A percentile compares a stretch with the other conserved stretches of the same genome.
Conservation (phyloP, 345 rosid genomes). For the Ceriops tagal region DNA sequence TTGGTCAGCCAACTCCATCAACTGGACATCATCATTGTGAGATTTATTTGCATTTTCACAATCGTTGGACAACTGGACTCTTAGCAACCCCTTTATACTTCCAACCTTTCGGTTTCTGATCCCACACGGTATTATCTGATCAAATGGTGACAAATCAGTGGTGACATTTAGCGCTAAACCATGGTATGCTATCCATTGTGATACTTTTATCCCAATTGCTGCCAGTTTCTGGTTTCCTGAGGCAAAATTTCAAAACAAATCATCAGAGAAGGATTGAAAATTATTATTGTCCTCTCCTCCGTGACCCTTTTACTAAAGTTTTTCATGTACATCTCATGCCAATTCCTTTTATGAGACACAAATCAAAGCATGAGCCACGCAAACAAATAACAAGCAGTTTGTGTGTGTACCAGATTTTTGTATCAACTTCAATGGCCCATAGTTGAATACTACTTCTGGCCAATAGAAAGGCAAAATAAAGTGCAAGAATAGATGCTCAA, state of each 20-base stretch:
- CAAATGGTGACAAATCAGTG: slow-evolving; percentile 66
- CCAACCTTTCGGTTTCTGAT: slow-evolving; percentile 62
- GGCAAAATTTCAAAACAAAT: slow-evolving; percentile 17
- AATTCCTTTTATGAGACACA: not conserved
- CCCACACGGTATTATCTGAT: slow-evolving; percentile 74
- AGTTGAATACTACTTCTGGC: too few species aligned
- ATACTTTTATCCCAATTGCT: slow-evolving; percentile 71
- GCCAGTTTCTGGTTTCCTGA: slow-evolving; percentile 72
- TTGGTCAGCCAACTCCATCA: slow-evolving; percentile 44
- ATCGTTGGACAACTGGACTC: slow-evolving; percentile 6
- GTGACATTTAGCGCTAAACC: slow-evolving; percentile 80
- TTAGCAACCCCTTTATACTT: slow-evolving; percentile 49
- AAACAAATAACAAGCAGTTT: not conserved
- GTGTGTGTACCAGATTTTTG: too few species aligned
- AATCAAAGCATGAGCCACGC: not conserved
- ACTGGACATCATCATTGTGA: slow-evolving; percentile 25
- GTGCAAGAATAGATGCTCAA: too few species aligned
- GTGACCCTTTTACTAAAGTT: too few species aligned
- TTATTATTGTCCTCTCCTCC: not conserved
- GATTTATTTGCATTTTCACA: not conserved
- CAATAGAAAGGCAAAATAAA: too few species aligned
- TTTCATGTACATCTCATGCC: too few species aligned
- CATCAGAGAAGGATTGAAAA: slow-evolving; percentile 2
- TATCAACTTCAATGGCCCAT: too few species aligned
- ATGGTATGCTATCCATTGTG: slow-evolving; percentile 73